Evolutionary conservation across 2,329 filamentous ascomycete species (phyloP).

Genomic region (Alternaria conjuncta): DNA sequence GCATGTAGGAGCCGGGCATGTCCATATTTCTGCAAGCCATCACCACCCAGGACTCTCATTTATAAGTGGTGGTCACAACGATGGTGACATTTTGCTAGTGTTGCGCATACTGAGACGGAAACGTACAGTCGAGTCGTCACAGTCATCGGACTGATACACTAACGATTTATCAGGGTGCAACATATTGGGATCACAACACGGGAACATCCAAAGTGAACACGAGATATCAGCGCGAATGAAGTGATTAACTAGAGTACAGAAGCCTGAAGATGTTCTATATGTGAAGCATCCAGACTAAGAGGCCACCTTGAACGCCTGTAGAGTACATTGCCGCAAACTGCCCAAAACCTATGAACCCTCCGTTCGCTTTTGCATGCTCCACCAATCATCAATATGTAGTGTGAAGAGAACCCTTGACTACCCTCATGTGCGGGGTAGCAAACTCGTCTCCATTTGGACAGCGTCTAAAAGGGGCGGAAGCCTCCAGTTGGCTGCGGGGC

Average conservation of each 20-base stretch:
- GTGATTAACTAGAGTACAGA: conserved; percentile 40
- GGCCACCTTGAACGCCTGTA: conserved; percentile 39
- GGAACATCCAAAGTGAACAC: background rate
- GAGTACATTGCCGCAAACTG: conserved; percentile 32
- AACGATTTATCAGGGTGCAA: background rate
- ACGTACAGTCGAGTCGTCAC: background rate
- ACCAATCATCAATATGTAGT: conserved; percentile 35
- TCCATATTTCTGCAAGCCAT: background rate
- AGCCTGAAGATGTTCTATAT: conserved; percentile 22
- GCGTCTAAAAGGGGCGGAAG: conserved; percentile 45
- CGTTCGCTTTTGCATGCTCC: conserved; percentile 33
- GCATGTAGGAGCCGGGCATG: background rate
- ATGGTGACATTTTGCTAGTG: background rate
- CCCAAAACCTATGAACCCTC: conserved; percentile 22
- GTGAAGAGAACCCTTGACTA: conserved; percentile 13
- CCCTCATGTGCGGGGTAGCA: background rate
- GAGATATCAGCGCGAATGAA: background rate
- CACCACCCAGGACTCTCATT: background rate
- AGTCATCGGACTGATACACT: background rate
- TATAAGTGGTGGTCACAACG: background rate
- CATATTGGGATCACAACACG: background rate
- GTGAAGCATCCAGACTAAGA: conserved; percentile 22
- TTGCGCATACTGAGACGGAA: background rate
- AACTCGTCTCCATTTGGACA: background rate
- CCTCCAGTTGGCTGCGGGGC: conserved; percentile 83